Percentiles rank a stretch among this genome's conserved stretches.
Conservation (phyloP, 148 eudicot species). For the Silene uniflora region DNA sequence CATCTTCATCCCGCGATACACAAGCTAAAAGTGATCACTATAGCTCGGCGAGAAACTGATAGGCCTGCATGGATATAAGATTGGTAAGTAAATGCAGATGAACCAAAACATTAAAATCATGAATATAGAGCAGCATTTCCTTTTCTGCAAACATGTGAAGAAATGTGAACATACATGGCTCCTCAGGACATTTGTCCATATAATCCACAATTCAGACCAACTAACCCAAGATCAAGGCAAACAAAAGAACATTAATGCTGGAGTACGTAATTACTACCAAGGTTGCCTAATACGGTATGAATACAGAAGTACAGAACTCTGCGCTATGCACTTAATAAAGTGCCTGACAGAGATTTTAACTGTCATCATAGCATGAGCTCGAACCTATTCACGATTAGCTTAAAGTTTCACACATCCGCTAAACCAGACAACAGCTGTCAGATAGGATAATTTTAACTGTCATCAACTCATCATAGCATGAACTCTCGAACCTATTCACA, state of each 20-base stretch:
- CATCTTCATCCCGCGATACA: neutral
- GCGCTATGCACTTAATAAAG: too few species aligned
- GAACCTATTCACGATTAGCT: too few species aligned
- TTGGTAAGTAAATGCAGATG: neutral
- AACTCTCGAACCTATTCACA: neutral
- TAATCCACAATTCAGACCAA: neutral
- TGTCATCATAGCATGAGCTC: too few species aligned
- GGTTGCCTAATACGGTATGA: neutral
- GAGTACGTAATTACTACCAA: neutral
- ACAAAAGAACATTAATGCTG: neutral
- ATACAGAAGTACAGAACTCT: too few species aligned
- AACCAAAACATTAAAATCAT: neutral
- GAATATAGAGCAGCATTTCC: neutral
- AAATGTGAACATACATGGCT: too few species aligned
- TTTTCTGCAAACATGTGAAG: neutral
- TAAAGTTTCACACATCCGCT: too few species aligned
- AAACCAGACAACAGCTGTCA: too few species aligned
- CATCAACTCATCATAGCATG: too few species aligned
- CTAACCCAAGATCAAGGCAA: neutral
- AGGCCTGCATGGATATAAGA: slow-evolving; percentile 11
- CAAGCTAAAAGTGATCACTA: neutral
- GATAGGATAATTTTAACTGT: too few species aligned
- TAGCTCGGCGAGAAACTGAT: neutral
- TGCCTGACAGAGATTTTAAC: too few species aligned
- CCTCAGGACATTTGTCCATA: neutral